Base-by-base conservation (phyloP, 2,329 filamentous ascomycete species). In the Diaporthe velutina region DNA sequence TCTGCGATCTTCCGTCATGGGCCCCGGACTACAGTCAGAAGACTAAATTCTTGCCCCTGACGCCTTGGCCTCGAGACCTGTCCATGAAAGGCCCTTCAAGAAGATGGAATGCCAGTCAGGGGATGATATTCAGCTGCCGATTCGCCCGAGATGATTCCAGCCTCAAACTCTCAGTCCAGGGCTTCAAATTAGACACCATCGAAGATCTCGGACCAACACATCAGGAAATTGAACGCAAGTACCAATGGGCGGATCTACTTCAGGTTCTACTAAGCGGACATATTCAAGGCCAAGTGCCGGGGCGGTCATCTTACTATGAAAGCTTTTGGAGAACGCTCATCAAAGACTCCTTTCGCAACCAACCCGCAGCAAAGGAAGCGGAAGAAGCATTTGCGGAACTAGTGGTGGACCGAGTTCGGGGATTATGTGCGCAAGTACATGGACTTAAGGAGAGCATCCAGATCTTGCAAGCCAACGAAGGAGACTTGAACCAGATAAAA, bases 371-470 rank as follows among this genome's bases (percentile, higher is more conserved):
- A 30, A 10, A 48, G 9, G 60, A 64, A 22, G 60, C 60, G 7
- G 40, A 48, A 48, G 25, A 64, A 30, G 60, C 60, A 64, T 64
- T 64, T 15, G 40, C 60, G 28, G 19, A 40, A 45, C 60, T 64
- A 17, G 10, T 48, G 22, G 25, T n/a, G 6, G 25, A 64, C 60
- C 40, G 60, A n/a, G 19, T 64, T 6, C 40, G n/a, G 5, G 60
- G 17, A 7, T 17, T 64, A 15, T 45, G 17, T 48, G 40, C 40
- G 40, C 40, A 64, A 13, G 60, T 48, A 12, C 8, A 33, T n/a
- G 60, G 42, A 33, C 60, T 64, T 2, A 30, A 64, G 35, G 60
- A 64, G 15, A 64, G 60, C 60, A 64, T 64, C 28, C 40, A 48
- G 25, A 64, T 48, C 17, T 28, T 64, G 30, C 15, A 22, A 22